Conservation (phyloP, 2,329 filamentous ascomycete species). For the Grosmannia clavigera region DNA sequence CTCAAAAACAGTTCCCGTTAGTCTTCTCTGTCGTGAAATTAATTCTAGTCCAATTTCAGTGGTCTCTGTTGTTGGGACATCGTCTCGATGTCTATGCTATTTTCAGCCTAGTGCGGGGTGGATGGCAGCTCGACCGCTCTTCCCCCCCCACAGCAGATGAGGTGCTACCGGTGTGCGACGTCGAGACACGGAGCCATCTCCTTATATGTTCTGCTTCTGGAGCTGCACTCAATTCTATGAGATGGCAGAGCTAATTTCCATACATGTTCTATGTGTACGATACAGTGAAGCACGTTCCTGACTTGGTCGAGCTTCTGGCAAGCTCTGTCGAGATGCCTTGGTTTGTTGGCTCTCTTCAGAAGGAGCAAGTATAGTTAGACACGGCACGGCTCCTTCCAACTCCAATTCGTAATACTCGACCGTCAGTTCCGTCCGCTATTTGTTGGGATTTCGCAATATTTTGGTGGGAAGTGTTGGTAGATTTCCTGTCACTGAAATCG, state of each 20-base stretch:
- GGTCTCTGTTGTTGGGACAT: background rate
- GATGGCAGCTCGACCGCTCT: background rate
- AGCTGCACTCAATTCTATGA: background rate
- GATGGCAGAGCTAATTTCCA: background rate
- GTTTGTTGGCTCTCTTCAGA: background rate
- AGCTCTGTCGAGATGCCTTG: background rate
- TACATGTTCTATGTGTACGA: background rate
- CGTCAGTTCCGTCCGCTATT: too few species aligned
- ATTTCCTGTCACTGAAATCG: too few species aligned
- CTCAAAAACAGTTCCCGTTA: background rate
- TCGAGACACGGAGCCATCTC: background rate
- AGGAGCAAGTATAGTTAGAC: background rate
- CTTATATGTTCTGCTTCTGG: background rate
- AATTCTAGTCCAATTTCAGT: background rate
- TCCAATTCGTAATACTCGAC: too few species aligned
- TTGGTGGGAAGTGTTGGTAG: too few species aligned
- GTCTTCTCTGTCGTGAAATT: background rate
- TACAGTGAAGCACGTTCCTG: background rate
- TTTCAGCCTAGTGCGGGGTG: constrained; percentile 6
- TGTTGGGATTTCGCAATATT: too few species aligned
- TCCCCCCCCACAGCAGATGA: background rate
- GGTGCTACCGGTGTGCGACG: background rate
- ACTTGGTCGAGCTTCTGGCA: background rate
- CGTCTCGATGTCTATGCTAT: background rate
- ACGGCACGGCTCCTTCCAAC: too few species aligned